A percentile compares a stretch with the other conserved stretches of the same genome.
Conservation (phyloP, 179 eudicot genomes). For the Amaranthus tricolor region DNA sequence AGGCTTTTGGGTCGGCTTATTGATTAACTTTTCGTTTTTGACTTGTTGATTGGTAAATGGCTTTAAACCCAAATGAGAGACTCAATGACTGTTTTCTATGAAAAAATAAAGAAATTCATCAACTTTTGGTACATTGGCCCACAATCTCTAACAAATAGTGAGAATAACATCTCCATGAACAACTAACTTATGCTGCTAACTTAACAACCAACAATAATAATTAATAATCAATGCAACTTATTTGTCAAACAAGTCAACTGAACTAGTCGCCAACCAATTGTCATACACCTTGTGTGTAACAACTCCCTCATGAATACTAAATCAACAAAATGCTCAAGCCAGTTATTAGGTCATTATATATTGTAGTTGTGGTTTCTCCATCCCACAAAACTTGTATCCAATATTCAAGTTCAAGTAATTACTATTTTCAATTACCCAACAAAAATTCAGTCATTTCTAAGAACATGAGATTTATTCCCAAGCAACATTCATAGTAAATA, state of each 20-base stretch:
- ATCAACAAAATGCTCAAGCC: neutral
- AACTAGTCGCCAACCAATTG: neutral
- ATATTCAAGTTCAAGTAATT: neutral
- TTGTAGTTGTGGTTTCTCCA: constrained; percentile 4
- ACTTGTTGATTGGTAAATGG: no score
- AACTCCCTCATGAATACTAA: no score
- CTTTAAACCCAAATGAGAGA: no score
- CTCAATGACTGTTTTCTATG: no score
- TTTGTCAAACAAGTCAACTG: constrained; percentile 1
- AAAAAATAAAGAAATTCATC: no score
- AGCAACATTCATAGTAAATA: neutral
- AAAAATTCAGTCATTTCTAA: neutral
- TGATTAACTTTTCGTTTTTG: no score
- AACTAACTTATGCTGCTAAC: no score
- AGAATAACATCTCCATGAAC: no score
- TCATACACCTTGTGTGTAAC: no score
- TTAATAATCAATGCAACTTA: neutral
- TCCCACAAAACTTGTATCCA: neutral
- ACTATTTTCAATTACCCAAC: neutral
- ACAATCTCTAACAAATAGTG: no score
- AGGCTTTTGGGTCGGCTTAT: no score
- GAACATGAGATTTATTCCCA: neutral
- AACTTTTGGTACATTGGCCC: no score
- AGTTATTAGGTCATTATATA: neutral
- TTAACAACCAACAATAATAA: neutral